Evolutionary conservation across 441 rosid species (phyloP).

Genomic region (Brassica hybrid): DNA sequence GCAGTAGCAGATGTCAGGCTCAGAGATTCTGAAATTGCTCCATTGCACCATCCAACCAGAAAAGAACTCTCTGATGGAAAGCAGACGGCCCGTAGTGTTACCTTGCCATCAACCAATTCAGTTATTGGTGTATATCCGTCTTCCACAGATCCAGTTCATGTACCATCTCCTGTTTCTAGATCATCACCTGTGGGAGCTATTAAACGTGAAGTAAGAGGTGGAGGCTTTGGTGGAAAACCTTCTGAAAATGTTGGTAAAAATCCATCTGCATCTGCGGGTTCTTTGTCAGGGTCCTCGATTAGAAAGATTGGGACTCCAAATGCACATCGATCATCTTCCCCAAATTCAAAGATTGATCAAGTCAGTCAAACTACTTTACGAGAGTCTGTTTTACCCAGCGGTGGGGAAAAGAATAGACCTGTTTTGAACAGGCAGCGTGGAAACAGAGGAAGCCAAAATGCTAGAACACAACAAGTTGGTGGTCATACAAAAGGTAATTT

Average conservation of each 20-base stretch:
- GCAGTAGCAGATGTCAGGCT: neutral
- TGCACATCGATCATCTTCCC: constrained; percentile 6
- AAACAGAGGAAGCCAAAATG: constrained; percentile 16
- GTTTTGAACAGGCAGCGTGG: constrained; percentile 16
- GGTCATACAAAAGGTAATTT: constrained; percentile 14
- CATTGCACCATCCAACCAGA: constrained; percentile 1
- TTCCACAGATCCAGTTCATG: constrained; percentile 20
- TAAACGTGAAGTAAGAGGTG: constrained; percentile 14
- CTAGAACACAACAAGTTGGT: constrained; percentile 15
- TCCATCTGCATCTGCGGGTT: neutral
- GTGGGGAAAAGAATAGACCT: constrained; percentile 16
- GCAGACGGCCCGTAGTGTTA: neutral
- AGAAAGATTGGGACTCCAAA: constrained; percentile 6
- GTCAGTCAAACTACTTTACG: constrained; percentile 5
- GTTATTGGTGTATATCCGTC: constrained; percentile 10
- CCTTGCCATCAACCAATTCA: constrained; percentile 12
- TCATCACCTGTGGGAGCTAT: constrained; percentile 21
- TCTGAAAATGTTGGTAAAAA: constrained; percentile 11
- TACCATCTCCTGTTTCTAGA: constrained; percentile 19
- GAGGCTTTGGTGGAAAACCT: constrained; percentile 12
- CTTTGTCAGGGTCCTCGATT: neutral
- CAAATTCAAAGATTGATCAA: constrained; percentile 8
- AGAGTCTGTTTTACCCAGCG: constrained; percentile 7
- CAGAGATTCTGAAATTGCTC: constrained; percentile 4
- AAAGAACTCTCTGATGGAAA: constrained; percentile 16